Evolutionary conservation across 2,329 filamentous ascomycete species (phyloP), one percentile per base, ranked within the genome.

Genomic region (Diaporthe eres): DNA sequence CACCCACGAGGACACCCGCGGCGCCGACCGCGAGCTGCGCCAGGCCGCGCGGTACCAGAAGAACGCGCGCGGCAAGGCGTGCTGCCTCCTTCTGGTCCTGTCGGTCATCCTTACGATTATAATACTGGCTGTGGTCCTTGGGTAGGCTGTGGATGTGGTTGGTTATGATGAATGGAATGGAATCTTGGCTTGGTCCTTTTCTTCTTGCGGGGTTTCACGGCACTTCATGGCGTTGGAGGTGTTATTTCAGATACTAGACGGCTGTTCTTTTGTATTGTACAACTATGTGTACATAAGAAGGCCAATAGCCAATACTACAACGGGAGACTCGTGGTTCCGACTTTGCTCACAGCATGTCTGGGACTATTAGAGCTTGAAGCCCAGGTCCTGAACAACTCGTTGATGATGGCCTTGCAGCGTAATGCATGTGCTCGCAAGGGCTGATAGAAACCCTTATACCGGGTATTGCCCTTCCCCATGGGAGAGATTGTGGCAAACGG

Each of bases 31-130:
- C 74, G 96, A 99, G 85, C 88, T 98, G 80, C 90, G 94, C 77
- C 93, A 94, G 80, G 97, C 97, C 25, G 95, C 94, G 78, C 89
- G 95, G 80, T 97, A 98, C 85, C 97, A 99, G 88, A 98, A 96
- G 90, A 96, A 95, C 77, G 97, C 97, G 39, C 91, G 97, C 78
- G 97, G 95, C 85, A 98, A 98, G 89, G 94, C 95, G 55, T 99
- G 96, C 84, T 98, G 96, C 83, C 86, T 99, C 82, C 85, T 99
- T 81, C 85, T 99, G 70, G 96, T 99, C 76, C 84, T 99, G 81
- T 93, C 94, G 1, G 91, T 99, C 65, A 97, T 99, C 76, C 84
- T 98, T 81, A 94, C 95, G 4, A 95, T 99, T 79, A 93, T 99
- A 60, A 89, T 99, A 76, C 86, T 99, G 79, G 97, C 97, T 19